Evolutionary conservation across 1,139 yeast genomes (phyloP), one percentile per base, ranked within the genome.

Genomic region (Candida pseudoviswanathii): DNA sequence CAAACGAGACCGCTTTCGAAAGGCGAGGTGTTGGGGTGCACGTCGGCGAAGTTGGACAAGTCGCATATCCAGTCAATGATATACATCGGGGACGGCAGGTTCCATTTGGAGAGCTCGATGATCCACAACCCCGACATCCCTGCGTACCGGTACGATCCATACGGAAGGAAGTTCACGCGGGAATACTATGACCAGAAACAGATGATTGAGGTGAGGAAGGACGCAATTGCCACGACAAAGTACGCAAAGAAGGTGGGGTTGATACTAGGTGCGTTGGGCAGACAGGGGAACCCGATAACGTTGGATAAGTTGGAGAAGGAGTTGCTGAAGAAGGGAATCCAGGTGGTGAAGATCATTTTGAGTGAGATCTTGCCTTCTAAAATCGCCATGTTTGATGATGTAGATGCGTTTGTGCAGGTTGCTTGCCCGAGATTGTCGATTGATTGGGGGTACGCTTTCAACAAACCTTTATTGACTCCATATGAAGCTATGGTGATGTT

Each of bases 401-500:
- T 94, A 22, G 99, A 94, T 68, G 96, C 92, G 4, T 94, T 96
- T 77, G 88, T 94, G 21, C 99, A 94, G 67, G 97, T 94, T 3
- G 99, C 99, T 0, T 94, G 99, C 65, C 99, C 99, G 0, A 75
- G 99, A 58, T 73, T 94, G 47, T 89, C 97, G 2, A 94, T 94
- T 41, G 99, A 94, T 66, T 94, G 99, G 99, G 99, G 99, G 1
- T 94, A 95, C 65, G 99, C 99, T 0, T 94, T 94, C 63, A 84
- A 85, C 51, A 89, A 88, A 63, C 99, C 99, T 0, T 73, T 94
- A 43, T 70, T 94, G 50, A 92, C 99, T 0, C 99, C 99, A 0
- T 94, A 95, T 65, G 99, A 94, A 63, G 92, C 97, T 0, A 91
- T 89, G 91, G 96, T 92, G 3, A 80, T 91, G 77, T 67, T 94